A percentile compares a stretch with the other conserved stretches of the same genome.
phyloP scores from a whole-genome alignment of 345 rosid species.

The Tarenaya hassleriana region DNA sequence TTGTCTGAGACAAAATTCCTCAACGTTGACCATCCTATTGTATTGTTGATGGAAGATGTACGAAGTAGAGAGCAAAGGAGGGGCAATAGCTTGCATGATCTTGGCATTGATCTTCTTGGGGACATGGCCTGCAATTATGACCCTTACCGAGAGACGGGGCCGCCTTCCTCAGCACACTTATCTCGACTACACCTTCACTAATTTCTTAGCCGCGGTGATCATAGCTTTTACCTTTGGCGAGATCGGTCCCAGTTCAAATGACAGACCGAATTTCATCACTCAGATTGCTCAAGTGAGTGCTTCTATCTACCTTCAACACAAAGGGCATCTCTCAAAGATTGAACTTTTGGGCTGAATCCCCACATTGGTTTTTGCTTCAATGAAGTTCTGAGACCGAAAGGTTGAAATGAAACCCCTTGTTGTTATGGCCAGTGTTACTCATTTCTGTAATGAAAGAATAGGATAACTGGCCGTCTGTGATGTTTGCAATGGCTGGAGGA shows the following conservation, averaged over 20 bases:
- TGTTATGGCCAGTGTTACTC: no score
- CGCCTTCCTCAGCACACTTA: conserved; percentile 91
- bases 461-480: conserved; percentile 72
- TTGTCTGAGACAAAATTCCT: no score
- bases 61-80: conserved; percentile 90
- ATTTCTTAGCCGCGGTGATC: conserved; percentile 65
- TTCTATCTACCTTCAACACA: no score
- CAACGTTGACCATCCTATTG: no score
- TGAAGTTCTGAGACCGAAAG: no score
- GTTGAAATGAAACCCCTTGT: no score
- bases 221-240: conserved; percentile 81
- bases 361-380: no score
- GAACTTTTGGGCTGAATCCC: no score
- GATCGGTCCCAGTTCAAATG: conserved; percentile 36
- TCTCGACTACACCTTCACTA: conserved; percentile 80
- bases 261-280: conserved; percentile 54
- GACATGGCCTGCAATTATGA: conserved; percentile 87
- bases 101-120: conserved; percentile 70
- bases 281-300: conserved; percentile 80
- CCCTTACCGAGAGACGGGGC: conserved; percentile 74
- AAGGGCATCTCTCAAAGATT: no score
- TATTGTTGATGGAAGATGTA: no score
- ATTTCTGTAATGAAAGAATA: no score
- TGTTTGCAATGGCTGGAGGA: conserved; percentile 79
- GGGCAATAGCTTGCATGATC: conserved; percentile 77